A percentile compares a stretch with the other conserved stretches of the same genome.
phyloP scores from a whole-genome alignment of 441 rosid species.

The Bruguiera hainesii region DNA sequence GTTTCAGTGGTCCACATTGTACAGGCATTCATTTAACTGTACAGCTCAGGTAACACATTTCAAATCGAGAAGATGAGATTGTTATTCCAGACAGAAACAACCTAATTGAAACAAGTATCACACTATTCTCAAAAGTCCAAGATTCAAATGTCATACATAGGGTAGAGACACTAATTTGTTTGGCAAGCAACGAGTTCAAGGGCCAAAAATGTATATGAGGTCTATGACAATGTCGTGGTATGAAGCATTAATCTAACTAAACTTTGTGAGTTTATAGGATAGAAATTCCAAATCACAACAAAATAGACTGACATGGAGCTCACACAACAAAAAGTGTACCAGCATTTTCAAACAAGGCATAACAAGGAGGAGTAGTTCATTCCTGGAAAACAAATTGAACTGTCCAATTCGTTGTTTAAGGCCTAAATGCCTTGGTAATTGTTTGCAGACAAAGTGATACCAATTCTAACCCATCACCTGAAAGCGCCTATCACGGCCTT shows the following conservation, averaged over 20 bases:
- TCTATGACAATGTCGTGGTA: not conserved
- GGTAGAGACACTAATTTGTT: not conserved
- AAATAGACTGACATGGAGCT: not conserved
- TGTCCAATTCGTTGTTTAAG: not conserved
- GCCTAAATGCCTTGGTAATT: constrained; percentile 4
- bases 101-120: not conserved
- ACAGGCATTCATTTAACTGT: not conserved
- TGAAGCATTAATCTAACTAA: not conserved
- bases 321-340: not conserved
- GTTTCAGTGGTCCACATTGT: constrained; percentile 7
- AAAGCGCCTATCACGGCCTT: constrained; percentile 97
- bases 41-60: not conserved
- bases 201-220: not conserved
- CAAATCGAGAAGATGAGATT: too few relatives aligned
- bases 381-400: not conserved
- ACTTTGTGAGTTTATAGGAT: not conserved
- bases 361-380: not conserved
- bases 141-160: too few relatives aligned
- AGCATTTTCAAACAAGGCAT: not conserved
- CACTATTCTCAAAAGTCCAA: too few relatives aligned
- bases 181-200: constrained; percentile 4
- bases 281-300: not conserved
- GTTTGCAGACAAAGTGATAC: not conserved
- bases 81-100: not conserved
- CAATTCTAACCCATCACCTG: constrained; percentile 49